These are phyloP conservation scores for Forsythia suspensa DNA, from an alignment of 257 asterid species.

Conservation along the genomic window DNA sequence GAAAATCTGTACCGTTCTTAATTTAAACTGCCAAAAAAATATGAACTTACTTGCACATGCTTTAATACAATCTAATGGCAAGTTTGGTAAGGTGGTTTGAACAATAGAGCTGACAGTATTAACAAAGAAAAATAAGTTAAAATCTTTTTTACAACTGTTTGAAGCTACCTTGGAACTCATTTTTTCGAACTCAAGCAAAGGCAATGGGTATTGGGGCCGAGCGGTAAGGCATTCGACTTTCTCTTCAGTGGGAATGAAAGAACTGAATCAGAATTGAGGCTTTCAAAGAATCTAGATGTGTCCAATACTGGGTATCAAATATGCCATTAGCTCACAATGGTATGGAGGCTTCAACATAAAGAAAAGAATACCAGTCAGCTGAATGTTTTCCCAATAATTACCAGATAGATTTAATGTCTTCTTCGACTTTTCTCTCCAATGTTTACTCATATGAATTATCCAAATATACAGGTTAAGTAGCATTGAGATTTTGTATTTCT, in stretches of 20 bases:
- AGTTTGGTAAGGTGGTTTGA: not conserved
- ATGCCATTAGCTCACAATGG: not conserved
- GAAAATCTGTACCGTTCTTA: not conserved
- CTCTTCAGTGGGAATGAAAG: too few species aligned
- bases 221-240: too few species aligned
- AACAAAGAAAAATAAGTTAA: not conserved
- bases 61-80: not conserved
- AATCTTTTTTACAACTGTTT: not conserved
- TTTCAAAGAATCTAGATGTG: too few species aligned
- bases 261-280: too few species aligned
- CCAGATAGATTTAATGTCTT: not conserved
- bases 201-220: too few species aligned
- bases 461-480: not conserved
- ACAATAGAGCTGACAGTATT: not conserved
- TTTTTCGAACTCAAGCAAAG: too few species aligned
- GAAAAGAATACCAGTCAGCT: not conserved
- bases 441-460: not conserved
- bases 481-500: not conserved
- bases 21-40: not conserved
- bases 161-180: too few species aligned
- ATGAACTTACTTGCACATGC: not conserved
- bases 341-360: not conserved
- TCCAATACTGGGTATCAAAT: not conserved
- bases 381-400: not conserved
- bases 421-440: not conserved